Conservation (phyloP, 2,329 filamentous ascomycete genomes). For the Trichocomaceae sp. region DNA sequence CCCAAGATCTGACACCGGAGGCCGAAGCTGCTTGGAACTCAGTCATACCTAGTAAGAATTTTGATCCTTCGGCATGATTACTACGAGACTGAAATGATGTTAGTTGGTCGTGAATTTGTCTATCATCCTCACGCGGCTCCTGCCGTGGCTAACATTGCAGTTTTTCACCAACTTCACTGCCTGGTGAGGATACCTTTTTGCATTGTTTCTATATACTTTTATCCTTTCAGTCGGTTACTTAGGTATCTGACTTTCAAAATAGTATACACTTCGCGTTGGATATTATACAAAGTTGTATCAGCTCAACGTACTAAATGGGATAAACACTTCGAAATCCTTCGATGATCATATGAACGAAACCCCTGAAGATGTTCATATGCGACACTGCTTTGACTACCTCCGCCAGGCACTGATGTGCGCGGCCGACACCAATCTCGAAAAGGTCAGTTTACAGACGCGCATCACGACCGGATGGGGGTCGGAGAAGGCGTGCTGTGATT, state of each 20-base stretch:
- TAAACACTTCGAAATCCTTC: no score
- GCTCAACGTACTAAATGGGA: no score
- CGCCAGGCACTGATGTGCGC: constrained; percentile 3
- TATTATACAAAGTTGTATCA: no score
- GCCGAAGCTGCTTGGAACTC: background rate
- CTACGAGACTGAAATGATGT: background rate
- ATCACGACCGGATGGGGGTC: background rate
- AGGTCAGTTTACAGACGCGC: background rate
- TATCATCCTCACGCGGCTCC: background rate
- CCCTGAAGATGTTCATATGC: background rate
- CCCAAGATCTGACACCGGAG: background rate
- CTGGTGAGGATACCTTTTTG: background rate
- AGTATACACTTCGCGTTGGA: background rate
- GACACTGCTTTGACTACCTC: constrained; percentile 8
- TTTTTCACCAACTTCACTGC: background rate
- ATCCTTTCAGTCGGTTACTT: no score
- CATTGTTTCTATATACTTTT: no score
- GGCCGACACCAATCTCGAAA: constrained; percentile 4
- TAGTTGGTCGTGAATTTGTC: background rate
- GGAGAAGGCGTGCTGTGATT: background rate
- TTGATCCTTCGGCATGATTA: background rate
- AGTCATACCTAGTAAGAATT: background rate
- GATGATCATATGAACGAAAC: no score
- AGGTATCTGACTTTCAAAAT: no score
- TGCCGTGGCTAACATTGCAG: background rate